Base-by-base conservation (phyloP, 1,139 yeast genomes). In the Torulaspora globosa region DNA sequence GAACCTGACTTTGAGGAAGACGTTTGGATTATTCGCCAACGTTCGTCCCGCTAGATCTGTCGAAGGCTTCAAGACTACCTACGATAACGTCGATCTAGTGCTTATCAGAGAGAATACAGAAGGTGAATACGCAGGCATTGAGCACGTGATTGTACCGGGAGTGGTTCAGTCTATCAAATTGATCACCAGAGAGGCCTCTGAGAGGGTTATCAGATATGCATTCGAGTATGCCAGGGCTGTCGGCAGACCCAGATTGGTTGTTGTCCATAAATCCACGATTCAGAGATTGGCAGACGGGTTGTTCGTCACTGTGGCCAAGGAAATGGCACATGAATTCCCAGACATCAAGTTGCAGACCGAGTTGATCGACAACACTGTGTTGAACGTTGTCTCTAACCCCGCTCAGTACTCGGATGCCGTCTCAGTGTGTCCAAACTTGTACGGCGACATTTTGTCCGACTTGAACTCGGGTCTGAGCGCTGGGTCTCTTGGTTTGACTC, bases 121-220 rank as follows among this genome's bases (percentile, higher is more conserved):
- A 74, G 98, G 97, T 73, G 98, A 92, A 74, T 92, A 92, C 76
- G 89, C 97, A 36, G 98, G 98, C 73, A 90, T 92, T 60, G 98
- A 92, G 76, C 98, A 92, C 76, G 85, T 90, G 56, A 90, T 92
- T 55, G 95, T 89, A 49, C 97, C 97, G 55, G 98, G 98, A 65
- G 97, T 92, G 47, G 97, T 92, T 48, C 97, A 92, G 75, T 87
- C 96, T 54, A 92, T 92, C 74, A 92, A 92, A 76, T 81, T 92
- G 71, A 92, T 92, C 75, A 92, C 98, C 66, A 85, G 84, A 68
- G 90, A 86, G 51, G 97, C 97, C 49, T 87, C 96, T 48, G 96
- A 88, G 74, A 88, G 94, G 71, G 97, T 89, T 56, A 85, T 92
- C 67, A 84, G 94, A 75, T 92, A 88, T 70, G 98, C 96, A 50